These are phyloP conservation scores for Berkeleyomyces basicola DNA, from an alignment of 2,329 filamentous ascomycete genomes.

Conservation along the genomic window DNA sequence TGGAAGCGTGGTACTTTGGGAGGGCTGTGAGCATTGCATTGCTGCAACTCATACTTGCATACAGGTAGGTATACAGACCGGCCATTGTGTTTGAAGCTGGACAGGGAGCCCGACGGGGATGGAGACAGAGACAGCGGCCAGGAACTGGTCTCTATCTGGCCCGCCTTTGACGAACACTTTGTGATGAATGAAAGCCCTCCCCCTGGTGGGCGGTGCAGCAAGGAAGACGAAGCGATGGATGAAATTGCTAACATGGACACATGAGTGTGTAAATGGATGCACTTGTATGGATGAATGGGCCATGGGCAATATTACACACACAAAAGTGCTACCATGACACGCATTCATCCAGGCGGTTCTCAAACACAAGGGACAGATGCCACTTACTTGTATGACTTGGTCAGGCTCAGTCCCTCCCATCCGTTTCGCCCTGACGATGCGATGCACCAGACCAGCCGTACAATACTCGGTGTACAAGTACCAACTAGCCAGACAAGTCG, in stretches of 20 bases:
- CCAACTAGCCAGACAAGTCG: too few species aligned
- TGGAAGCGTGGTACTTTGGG: slow-evolving; percentile 1
- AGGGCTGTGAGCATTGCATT: background rate
- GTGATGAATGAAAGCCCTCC: too few species aligned
- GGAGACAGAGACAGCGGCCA: background rate
- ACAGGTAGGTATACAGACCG: background rate
- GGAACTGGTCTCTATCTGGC: too few species aligned
- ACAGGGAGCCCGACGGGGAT: background rate
- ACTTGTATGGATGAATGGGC: too few species aligned
- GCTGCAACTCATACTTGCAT: background rate
- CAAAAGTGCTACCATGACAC: too few species aligned
- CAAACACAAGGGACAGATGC: background rate
- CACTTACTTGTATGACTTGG: background rate
- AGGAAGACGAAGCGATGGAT: background rate
- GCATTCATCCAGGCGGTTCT: too few species aligned
- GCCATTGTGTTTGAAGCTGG: background rate
- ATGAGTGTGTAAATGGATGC: background rate
- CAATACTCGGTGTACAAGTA: too few species aligned
- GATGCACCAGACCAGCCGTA: background rate
- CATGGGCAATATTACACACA: too few species aligned
- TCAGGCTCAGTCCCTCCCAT: background rate
- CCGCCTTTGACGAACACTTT: too few species aligned
- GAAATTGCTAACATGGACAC: background rate
- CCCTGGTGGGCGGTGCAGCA: too few species aligned
- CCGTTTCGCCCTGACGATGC: background rate